Conservation (phyloP, 2,329 filamentous ascomycete species). For the Fusarium ambrosium region DNA sequence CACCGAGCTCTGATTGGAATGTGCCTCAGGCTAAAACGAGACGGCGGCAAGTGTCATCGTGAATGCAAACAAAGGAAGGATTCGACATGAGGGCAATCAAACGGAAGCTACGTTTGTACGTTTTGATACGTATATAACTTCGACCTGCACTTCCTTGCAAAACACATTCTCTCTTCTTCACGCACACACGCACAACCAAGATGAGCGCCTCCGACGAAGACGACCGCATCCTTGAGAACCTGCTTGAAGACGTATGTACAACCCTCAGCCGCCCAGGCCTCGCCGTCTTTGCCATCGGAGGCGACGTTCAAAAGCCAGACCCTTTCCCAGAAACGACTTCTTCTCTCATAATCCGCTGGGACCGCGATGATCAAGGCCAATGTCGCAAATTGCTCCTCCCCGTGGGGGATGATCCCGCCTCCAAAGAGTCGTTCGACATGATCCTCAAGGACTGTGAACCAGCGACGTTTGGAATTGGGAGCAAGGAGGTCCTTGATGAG, state of each 20-base stretch:
- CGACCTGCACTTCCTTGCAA: neutral
- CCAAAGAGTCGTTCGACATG: neutral
- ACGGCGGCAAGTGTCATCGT: conserved; percentile 1
- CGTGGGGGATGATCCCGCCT: neutral
- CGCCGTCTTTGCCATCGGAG: conserved; percentile 26
- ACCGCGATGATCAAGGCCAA: neutral
- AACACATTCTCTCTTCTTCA: neutral
- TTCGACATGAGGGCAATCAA: neutral
- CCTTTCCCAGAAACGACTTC: neutral
- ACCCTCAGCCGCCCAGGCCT: neutral
- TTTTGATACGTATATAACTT: neutral
- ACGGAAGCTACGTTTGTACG: neutral
- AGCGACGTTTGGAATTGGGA: neutral
- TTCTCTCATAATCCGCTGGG: neutral
- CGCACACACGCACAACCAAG: neutral
- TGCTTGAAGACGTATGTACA: conserved; percentile 1
- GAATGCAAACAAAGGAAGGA: neutral
- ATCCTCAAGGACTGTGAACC: neutral
- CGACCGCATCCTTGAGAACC: neutral
- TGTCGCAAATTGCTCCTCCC: neutral
- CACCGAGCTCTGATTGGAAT: neutral
- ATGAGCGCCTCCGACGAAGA: accelerated
- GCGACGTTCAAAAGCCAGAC: neutral
- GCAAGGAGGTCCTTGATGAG: neutral
- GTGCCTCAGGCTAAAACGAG: neutral